Conservation (phyloP, 129 eudicot genomes). For the Flaveria robusta region DNA sequence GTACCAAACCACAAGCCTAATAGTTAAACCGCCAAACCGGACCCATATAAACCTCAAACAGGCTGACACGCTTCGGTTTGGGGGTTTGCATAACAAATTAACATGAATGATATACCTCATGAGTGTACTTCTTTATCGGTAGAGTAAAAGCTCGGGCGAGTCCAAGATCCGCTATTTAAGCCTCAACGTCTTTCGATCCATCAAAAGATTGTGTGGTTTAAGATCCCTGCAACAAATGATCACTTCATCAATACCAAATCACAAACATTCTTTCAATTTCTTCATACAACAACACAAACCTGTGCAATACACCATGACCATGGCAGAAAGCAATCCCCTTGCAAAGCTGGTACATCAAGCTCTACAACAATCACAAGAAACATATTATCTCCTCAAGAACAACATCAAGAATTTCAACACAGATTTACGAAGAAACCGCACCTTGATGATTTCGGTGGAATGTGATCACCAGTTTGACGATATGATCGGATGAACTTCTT, state of each 20-base stretch:
- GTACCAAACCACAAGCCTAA: not conserved
- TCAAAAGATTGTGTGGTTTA: constrained; percentile 95
- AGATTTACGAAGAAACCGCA: not conserved
- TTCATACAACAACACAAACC: not conserved
- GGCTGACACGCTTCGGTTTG: not conserved
- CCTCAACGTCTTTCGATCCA: constrained; percentile 74
- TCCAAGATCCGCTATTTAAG: constrained; percentile 94
- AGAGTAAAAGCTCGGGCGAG: constrained; percentile 79
- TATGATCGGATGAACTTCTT: constrained; percentile 72
- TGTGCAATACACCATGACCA: constrained; percentile 70
- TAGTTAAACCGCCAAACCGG: not conserved
- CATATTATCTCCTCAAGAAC: constrained; percentile 1
- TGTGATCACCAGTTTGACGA: constrained; percentile 52
- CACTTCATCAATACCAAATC: not conserved
- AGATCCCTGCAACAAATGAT: constrained; percentile 57
- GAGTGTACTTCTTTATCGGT: constrained; percentile 92
- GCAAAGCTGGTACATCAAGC: constrained; percentile 92
- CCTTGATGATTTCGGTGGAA: constrained; percentile 64
- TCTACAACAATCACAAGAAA: constrained; percentile 38
- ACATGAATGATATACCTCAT: constrained; percentile 59
- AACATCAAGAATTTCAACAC: not conserved
- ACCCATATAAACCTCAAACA: not conserved
- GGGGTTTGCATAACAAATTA: not conserved
- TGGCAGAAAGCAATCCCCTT: constrained; percentile 92
- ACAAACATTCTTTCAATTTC: not conserved